Evolutionary conservation across 768 basidiomycete species (phyloP).

Genomic region (Hericium alpestre): DNA sequence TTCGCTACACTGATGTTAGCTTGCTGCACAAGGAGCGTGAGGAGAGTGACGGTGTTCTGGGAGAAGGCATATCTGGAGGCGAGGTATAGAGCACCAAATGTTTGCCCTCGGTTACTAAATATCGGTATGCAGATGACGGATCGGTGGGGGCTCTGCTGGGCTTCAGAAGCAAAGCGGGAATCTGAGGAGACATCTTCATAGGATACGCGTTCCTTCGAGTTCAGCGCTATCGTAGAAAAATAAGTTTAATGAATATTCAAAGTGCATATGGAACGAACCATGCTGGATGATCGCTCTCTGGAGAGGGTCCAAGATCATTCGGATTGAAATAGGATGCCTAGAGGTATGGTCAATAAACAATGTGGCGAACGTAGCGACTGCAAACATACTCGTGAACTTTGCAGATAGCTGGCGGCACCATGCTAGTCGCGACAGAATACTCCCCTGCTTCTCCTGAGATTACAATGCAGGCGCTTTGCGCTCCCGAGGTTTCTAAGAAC

Average conservation of each 20-base stretch:
- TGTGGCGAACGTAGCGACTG: neutral
- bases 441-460: constrained; percentile 63
- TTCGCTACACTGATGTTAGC: constrained; percentile 69
- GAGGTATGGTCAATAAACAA: neutral
- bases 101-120: constrained; percentile 66
- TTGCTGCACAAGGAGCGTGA: constrained; percentile 62
- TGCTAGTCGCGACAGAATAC: constrained; percentile 59
- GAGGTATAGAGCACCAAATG: constrained; percentile 60
- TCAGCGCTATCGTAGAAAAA: constrained; percentile 35
- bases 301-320: constrained; percentile 48
- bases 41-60: constrained; percentile 45
- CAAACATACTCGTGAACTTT: constrained; percentile 56
- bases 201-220: constrained; percentile 50
- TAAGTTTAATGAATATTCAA: neutral
- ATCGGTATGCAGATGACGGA: constrained; percentile 63
- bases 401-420: constrained; percentile 47
- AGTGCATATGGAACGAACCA: constrained; percentile 29
- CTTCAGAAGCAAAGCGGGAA: constrained; percentile 60
- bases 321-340: constrained; percentile 52
- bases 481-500: constrained; percentile 47
- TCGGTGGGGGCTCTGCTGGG: constrained; percentile 46
- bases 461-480: constrained; percentile 57
- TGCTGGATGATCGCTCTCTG: constrained; percentile 60
- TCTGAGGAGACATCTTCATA: constrained; percentile 55
- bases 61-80: constrained; percentile 59